Percentiles rank a stretch among this genome's conserved stretches.
These are phyloP conservation scores for Puccinia polysora DNA, from an alignment of 1,284 basidiomycete genomes.

Conservation along the genomic window DNA sequence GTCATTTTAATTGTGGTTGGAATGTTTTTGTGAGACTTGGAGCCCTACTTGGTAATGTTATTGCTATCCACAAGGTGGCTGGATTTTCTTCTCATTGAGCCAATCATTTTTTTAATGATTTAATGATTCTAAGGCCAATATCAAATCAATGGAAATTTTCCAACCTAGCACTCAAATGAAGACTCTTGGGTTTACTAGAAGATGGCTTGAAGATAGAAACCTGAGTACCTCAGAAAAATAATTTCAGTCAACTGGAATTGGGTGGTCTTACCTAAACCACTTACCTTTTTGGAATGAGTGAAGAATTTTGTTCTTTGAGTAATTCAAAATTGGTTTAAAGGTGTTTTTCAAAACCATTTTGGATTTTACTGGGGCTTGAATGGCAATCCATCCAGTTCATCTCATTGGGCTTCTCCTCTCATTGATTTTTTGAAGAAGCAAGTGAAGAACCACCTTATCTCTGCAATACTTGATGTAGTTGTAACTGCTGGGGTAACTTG, in stretches of 20 bases:
- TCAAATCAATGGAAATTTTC: neutral
- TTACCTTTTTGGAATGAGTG: slow-evolving; percentile 15
- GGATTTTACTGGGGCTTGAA: neutral
- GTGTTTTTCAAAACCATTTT: slow-evolving; percentile 20
- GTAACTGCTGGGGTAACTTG: slow-evolving; percentile 42
- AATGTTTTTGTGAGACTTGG: neutral
- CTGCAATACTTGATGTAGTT: slow-evolving; percentile 9
- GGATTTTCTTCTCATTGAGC: slow-evolving; percentile 19
- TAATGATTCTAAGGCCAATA: neutral
- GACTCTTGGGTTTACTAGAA: neutral
- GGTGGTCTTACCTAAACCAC: slow-evolving; percentile 28
- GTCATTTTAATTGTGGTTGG: neutral
- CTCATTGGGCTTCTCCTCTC: neutral
- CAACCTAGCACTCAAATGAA: neutral
- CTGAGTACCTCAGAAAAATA: neutral
- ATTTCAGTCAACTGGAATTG: neutral
- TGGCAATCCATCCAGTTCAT: neutral
- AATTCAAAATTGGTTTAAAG: slow-evolving; percentile 29
- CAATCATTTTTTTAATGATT: slow-evolving; percentile 5
- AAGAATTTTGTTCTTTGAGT: slow-evolving; percentile 3
- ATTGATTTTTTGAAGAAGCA: neutral
- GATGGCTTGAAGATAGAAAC: neutral
- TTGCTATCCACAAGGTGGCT: slow-evolving; percentile 30
- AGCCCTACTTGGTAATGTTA: slow-evolving; percentile 11
- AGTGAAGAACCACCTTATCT: neutral